Percentiles rank a stretch among this genome's conserved stretches.
Evolutionary conservation across 768 basidiomycete genomes (phyloP).

Genomic region (Podaxis sp.): DNA sequence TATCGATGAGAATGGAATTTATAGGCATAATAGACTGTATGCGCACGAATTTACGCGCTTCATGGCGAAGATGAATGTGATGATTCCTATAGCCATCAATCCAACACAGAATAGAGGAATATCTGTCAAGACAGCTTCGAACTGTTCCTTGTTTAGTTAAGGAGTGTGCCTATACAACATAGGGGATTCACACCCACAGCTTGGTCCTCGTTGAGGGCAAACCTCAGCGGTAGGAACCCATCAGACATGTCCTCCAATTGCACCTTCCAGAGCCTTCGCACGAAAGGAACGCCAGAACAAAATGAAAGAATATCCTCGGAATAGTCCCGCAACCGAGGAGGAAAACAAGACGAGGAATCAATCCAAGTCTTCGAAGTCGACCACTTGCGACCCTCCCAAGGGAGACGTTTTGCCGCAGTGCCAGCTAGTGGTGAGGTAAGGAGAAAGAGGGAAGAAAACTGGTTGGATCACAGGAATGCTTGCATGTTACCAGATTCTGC

Average conservation of each 20-base stretch:
- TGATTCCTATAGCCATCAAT: constrained; percentile 60
- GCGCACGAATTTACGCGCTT: constrained; percentile 54
- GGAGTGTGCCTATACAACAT: not conserved
- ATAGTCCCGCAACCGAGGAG: constrained; percentile 11
- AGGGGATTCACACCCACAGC: constrained; percentile 36
- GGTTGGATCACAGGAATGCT: not conserved
- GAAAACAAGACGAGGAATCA: not conserved
- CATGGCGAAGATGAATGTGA: constrained; percentile 54
- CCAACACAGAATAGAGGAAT: constrained; percentile 70
- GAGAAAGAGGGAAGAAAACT: constrained; percentile 5
- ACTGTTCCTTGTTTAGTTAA: constrained; percentile 30
- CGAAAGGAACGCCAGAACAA: constrained; percentile 1
- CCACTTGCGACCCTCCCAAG: constrained; percentile 13
- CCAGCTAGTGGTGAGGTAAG: not conserved
- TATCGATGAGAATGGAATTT: not conserved
- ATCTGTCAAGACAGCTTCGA: constrained; percentile 57
- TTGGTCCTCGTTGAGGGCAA: constrained; percentile 39
- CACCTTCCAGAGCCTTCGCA: not conserved
- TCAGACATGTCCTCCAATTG: constrained; percentile 15
- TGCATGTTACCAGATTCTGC: not conserved
- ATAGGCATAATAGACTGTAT: constrained; percentile 6
- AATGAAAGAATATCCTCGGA: constrained; percentile 11
- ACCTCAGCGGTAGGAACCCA: constrained; percentile 21
- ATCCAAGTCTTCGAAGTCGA: not conserved
- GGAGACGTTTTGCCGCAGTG: constrained; percentile 15